A percentile compares a stretch with the other conserved stretches of the same genome.
These are phyloP conservation scores for Penicillium bialowiezense DNA, from an alignment of 495 filamentous ascomycete species.

Conservation along the genomic window DNA sequence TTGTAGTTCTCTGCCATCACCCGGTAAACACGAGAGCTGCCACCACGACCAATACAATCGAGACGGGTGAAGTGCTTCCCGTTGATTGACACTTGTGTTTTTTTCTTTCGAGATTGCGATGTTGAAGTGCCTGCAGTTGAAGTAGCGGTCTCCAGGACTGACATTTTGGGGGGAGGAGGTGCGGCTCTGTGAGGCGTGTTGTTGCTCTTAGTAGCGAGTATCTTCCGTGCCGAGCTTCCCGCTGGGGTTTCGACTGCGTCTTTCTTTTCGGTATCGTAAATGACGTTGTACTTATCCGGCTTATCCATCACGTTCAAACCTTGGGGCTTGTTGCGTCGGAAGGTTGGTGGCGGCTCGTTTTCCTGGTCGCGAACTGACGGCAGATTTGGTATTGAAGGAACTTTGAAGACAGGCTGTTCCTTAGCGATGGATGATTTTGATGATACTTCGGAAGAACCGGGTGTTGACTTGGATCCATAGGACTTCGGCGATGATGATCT, in stretches of 20 bases:
- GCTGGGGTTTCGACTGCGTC: conserved; percentile 39
- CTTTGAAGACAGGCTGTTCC: conserved; percentile 59
- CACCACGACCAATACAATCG: conserved; percentile 86
- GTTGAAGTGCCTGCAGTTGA: conserved; percentile 75
- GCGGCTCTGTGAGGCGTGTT: conserved; percentile 84
- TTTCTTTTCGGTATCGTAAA: conserved; percentile 49
- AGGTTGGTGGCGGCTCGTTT: conserved; percentile 74
- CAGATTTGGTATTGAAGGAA: conserved; percentile 58
- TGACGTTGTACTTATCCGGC: conserved; percentile 52
- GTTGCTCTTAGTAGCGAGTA: conserved; percentile 66
- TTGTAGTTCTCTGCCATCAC: conserved; percentile 96
- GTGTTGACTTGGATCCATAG: conserved; percentile 42
- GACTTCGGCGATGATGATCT: conserved; percentile 41
- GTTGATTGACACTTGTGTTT: conserved; percentile 80
- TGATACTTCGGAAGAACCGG: conserved; percentile 38
- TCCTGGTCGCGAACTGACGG: conserved; percentile 70
- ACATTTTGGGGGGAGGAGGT: conserved; percentile 92
- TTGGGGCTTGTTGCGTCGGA: conserved; percentile 65
- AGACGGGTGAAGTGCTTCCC: conserved; percentile 85
- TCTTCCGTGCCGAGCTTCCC: conserved; percentile 61
- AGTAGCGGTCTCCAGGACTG: conserved; percentile 85
- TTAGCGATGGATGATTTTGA: conserved; percentile 35
- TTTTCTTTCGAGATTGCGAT: conserved; percentile 68
- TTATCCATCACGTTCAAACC: conserved; percentile 57
- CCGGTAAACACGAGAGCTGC: conserved; percentile 89